Evolutionary conservation across 129 eudicot genomes (phyloP).

Genomic region (Chrysanthemum lavandulifolium): DNA sequence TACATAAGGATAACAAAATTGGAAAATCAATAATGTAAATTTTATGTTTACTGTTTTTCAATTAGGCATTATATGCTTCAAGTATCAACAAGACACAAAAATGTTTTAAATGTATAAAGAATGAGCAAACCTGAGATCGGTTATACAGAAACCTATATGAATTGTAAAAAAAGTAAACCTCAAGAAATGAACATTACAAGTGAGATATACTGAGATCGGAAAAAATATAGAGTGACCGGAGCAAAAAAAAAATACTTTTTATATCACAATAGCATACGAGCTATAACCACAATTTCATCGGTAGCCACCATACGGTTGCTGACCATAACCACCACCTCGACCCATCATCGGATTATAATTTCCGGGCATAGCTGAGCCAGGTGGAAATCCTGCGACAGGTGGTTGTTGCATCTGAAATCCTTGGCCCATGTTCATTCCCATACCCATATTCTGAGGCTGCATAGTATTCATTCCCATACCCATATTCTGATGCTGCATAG

Average conservation of each 20-base stretch:
- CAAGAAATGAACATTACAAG: constrained; percentile 21
- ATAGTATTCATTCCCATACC: constrained; percentile 33
- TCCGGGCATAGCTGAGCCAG: constrained; percentile 51
- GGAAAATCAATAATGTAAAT: not conserved
- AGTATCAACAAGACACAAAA: constrained; percentile 21
- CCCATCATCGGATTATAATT: constrained; percentile 78
- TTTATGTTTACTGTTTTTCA: constrained; percentile 13
- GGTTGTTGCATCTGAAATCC: constrained; percentile 57
- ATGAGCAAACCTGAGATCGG: constrained; percentile 34
- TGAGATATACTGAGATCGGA: constrained; percentile 16
- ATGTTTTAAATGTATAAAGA: constrained; percentile 17
- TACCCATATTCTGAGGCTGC: constrained; percentile 22
- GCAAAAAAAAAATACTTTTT: not conserved
- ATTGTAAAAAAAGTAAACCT: constrained; percentile 5
- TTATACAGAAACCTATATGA: constrained; percentile 41
- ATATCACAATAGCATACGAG: constrained; percentile 29
- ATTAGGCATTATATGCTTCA: constrained; percentile 27
- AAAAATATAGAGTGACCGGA: constrained; percentile 4
- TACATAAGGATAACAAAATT: not conserved
- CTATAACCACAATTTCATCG: constrained; percentile 31
- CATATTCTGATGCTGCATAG: constrained; percentile 22
- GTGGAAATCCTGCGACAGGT: constrained; percentile 42
- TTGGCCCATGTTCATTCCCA: constrained; percentile 37
- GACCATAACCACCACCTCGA: constrained; percentile 64
- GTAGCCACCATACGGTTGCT: constrained; percentile 80